Evolutionary conservation across 257 asterid species (phyloP).

Genomic region (Primulina huaijiensis): DNA sequence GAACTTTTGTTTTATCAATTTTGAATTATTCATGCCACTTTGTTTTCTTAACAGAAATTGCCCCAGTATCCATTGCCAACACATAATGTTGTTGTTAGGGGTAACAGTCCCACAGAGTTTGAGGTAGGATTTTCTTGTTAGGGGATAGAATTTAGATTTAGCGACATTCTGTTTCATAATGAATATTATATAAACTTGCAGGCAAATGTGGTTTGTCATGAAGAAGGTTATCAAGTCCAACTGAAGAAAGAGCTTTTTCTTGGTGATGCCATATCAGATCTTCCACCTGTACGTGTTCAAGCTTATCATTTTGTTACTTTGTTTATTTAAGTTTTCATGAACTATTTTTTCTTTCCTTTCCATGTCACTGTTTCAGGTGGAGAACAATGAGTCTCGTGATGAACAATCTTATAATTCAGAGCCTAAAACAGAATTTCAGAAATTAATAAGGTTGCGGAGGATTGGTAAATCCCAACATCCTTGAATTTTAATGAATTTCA

Average conservation of each 20-base stretch:
- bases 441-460: constrained; percentile 48
- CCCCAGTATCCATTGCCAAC: constrained; percentile 89
- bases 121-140: constrained; percentile 40
- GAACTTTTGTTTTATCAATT: background rate
- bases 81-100: constrained; percentile 55
- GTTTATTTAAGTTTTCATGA: background rate
- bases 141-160: background rate
- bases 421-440: constrained; percentile 56
- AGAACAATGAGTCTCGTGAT: constrained; percentile 54
- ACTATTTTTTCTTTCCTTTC: background rate
- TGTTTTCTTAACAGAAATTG: constrained; percentile 40
- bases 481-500: background rate
- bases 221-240: constrained; percentile 30
- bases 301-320: background rate
- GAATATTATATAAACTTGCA: constrained; percentile 21
- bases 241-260: constrained; percentile 53
- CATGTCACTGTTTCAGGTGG: constrained; percentile 39
- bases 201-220: constrained; percentile 51
- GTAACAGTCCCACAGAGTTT: constrained; percentile 56
- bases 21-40: background rate
- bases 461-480: constrained; percentile 41
- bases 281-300: constrained; percentile 54
- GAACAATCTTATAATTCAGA: constrained; percentile 45
- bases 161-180: background rate
- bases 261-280: constrained; percentile 76